Evolutionary conservation across 371 early-diverging fungal species (phyloP).

Genomic region (Neoconidiobolus thromboides): DNA sequence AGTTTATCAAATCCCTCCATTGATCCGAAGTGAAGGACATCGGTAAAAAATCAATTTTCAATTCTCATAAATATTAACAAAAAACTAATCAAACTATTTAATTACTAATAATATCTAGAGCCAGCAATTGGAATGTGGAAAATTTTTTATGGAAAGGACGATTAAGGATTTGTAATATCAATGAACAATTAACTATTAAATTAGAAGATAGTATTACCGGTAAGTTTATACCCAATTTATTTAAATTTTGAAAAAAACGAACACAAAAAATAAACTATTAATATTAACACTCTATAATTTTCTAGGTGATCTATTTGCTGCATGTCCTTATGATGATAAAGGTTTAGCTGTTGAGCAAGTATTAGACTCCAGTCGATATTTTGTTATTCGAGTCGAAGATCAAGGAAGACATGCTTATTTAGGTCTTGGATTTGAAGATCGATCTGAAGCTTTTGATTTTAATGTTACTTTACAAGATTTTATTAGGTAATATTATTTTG

Average conservation of each 20-base stretch:
- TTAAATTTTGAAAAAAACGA: not conserved
- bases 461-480: conserved; percentile 81
- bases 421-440: conserved; percentile 78
- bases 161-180: conserved; percentile 48
- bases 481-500: conserved; percentile 23
- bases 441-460: conserved; percentile 77
- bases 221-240: conserved; percentile 9
- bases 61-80: not conserved
- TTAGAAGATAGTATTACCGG: conserved; percentile 54
- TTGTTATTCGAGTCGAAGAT: conserved; percentile 71
- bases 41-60: conserved; percentile 18
- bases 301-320: conserved; percentile 69
- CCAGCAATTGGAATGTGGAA: conserved; percentile 67
- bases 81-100: not conserved
- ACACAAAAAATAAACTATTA: not conserved
- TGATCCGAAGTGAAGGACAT: conserved; percentile 49
- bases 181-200: conserved; percentile 48
- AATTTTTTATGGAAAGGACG: conserved; percentile 68
- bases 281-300: not conserved
- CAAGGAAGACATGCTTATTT: conserved; percentile 68
- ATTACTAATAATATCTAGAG: conserved; percentile 20
- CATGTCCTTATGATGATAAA: conserved; percentile 50
- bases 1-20: conserved; percentile 68
- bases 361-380: conserved; percentile 76
- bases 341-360: conserved; percentile 74